These are phyloP conservation scores for Domatiomyces catenatus DNA, from an alignment of 2,329 filamentous ascomycete species.

Conservation along the genomic window DNA sequence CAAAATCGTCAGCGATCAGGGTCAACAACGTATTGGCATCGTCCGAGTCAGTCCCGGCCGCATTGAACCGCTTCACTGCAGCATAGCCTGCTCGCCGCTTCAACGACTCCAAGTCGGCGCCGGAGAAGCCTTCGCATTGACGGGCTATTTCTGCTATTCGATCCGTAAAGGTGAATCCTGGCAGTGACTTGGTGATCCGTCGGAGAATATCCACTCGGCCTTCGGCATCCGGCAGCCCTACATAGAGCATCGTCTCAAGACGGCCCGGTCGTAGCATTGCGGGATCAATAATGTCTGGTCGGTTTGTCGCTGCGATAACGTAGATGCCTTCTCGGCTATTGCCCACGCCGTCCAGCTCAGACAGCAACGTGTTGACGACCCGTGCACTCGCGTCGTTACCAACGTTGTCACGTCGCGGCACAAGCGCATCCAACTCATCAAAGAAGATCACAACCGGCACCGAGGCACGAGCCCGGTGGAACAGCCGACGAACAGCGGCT, in stretches of 20 bases:
- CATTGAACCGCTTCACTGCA: slow-evolving; percentile 32
- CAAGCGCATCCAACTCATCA: slow-evolving; percentile 87
- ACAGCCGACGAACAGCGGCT: slow-evolving; percentile 80
- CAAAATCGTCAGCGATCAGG: slow-evolving; percentile 9
- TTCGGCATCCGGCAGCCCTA: slow-evolving; percentile 63
- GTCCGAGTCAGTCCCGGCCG: slow-evolving; percentile 19
- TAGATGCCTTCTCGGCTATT: slow-evolving; percentile 71
- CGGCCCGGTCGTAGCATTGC: slow-evolving; percentile 88
- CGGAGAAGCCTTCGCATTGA: slow-evolving; percentile 64
- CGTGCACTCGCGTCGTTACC: slow-evolving; percentile 71
- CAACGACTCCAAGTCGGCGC: slow-evolving; percentile 47
- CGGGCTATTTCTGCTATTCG: slow-evolving; percentile 50
- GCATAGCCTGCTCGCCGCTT: slow-evolving; percentile 44
- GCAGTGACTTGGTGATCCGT: slow-evolving; percentile 42
- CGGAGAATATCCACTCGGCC: slow-evolving; percentile 76
- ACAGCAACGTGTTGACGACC: slow-evolving; percentile 87
- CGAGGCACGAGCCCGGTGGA: slow-evolving; percentile 69
- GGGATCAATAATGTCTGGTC: slow-evolving; percentile 90
- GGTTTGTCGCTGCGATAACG: slow-evolving; percentile 86
- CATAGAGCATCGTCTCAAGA: slow-evolving; percentile 73
- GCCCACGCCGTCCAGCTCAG: slow-evolving; percentile 74
- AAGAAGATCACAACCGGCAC: slow-evolving; percentile 95
- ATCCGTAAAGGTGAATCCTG: slow-evolving; percentile 34
- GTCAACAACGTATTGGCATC: not conserved
- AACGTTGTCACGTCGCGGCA: slow-evolving; percentile 63